Conservation (phyloP, 495 filamentous ascomycete genomes). For the Penicillium bialowiezense region DNA sequence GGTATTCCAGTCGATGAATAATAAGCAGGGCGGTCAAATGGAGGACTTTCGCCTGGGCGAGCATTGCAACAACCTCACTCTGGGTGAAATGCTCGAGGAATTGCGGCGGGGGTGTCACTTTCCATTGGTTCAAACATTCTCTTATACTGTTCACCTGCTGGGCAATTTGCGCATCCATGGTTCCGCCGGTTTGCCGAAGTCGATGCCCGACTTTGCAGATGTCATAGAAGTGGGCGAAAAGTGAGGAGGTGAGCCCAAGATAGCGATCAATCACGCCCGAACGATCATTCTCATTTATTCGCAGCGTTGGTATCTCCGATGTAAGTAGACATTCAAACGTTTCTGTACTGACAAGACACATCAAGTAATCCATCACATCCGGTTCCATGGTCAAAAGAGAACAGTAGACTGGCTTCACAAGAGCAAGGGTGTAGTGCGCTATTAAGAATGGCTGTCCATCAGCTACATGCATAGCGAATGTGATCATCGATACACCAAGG, state of each 20-base stretch:
- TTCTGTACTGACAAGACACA: slow-evolving; percentile 21
- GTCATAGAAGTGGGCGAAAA: slow-evolving; percentile 14
- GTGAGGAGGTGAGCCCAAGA: slow-evolving; percentile 14
- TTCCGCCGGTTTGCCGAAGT: not conserved
- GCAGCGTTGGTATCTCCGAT: slow-evolving; percentile 12
- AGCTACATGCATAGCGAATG: slow-evolving; percentile 22
- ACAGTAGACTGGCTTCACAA: slow-evolving; percentile 10
- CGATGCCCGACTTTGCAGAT: slow-evolving; percentile 5
- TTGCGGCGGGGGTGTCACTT: slow-evolving; percentile 2
- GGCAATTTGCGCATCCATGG: not conserved
- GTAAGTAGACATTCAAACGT: slow-evolving; percentile 16
- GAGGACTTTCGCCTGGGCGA: slow-evolving; percentile 15
- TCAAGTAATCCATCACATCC: slow-evolving; percentile 11
- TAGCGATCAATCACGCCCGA: slow-evolving; percentile 14
- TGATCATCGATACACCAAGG: slow-evolving; percentile 17
- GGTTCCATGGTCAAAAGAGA: slow-evolving; percentile 2
- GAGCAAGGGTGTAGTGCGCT: slow-evolving; percentile 13
- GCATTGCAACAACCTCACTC: slow-evolving; percentile 8
- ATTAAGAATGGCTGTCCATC: slow-evolving; percentile 18
- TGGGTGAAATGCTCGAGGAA: slow-evolving; percentile 12
- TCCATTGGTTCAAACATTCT: slow-evolving; percentile 8
- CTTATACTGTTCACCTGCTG: not conserved
- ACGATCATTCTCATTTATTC: slow-evolving; percentile 2
- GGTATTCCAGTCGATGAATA: slow-evolving; percentile 15
- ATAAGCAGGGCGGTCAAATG: slow-evolving; percentile 11